Base-by-base conservation (phyloP, 1,139 yeast genomes). In the Candida tropicalis region DNA sequence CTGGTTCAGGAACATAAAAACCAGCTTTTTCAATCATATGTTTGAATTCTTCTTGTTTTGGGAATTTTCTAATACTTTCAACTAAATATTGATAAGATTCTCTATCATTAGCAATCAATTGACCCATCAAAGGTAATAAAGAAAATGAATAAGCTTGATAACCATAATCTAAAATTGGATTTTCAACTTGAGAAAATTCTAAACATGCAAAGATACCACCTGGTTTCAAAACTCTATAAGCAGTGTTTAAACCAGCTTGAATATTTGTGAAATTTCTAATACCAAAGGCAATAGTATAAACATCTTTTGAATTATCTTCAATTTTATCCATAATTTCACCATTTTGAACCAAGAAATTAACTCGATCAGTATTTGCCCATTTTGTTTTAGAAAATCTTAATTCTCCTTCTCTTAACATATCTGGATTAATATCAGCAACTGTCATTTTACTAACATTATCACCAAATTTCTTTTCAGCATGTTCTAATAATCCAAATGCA, bases 191-290 rank as follows among this genome's bases (percentile, higher is more conserved):
- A 46, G 96, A 85, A 60, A 93, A 93, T 65, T 93, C 99, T 48
- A 93, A 77, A 66, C 98, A 91, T 31, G 97, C 97, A 63, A 93
- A 95, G 40, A 95, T 88, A 58, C 99, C 99, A 59, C 99, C 99
- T 44, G 65, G 99, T 65, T 86, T 88, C 60, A 93, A 78, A 24
- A 91, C 95, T 56, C 99, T 80, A 70, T 91, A 87, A 27, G 99
- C 99, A 20, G 97, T 87, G 56, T 87, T 78, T 56, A 93, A 77
- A 24, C 98, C 99, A 8, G 89, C 90, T 67, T 91, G 97, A 53
- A 93, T 84, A 60, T 93, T 77, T 47, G 99, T 93, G 64, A 95
- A 95, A 66, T 93, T 93, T 67, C 99, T 81, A 59, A 95, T 95
- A 44, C 99, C 99, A 63, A 95, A 93, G 3, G 98, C 96, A 56